These are phyloP conservation scores for Echinochloa phyllopogon DNA, from an alignment of 176 grass and related monocot species.

Conservation along the genomic window DNA sequence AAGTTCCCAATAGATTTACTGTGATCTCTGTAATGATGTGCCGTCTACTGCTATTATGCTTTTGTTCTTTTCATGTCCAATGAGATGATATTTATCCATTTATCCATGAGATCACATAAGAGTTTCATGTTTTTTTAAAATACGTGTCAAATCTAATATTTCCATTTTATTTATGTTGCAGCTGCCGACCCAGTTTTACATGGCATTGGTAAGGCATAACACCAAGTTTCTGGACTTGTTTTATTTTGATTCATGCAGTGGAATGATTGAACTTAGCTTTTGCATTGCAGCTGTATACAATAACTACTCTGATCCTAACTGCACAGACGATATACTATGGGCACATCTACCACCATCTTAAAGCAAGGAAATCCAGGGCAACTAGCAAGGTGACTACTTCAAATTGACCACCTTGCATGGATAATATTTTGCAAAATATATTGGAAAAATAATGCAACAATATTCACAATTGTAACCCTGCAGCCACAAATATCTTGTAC, in stretches of 20 bases:
- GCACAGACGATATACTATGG: conserved; percentile 84
- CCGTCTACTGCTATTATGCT: conserved; percentile 9
- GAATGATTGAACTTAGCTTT: conserved; percentile 21
- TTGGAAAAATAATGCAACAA: background rate
- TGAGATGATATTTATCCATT: background rate
- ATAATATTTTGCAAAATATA: background rate
- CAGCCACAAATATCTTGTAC: background rate
- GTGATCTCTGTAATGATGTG: conserved; percentile 8
- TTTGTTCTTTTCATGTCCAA: background rate
- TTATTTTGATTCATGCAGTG: conserved; percentile 19
- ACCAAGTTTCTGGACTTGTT: conserved; percentile 13
- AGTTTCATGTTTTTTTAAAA: conserved; percentile 9
- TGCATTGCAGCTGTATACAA: conserved; percentile 87
- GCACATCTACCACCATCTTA: conserved; percentile 64
- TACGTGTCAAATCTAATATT: conserved; percentile 42
- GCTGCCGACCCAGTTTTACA: conserved; percentile 95
- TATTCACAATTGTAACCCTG: background rate
- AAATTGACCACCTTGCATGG: background rate
- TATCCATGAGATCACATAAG: background rate
- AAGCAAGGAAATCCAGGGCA: conserved; percentile 53
- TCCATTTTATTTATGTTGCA: conserved; percentile 56
- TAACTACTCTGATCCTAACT: conserved; percentile 65
- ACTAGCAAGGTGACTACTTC: conserved; percentile 53
- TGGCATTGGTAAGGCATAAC: conserved; percentile 80
- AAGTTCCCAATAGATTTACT: background rate